Conservation (phyloP, 2,329 filamentous ascomycete genomes). For the Aureobasidium mangrovei region DNA sequence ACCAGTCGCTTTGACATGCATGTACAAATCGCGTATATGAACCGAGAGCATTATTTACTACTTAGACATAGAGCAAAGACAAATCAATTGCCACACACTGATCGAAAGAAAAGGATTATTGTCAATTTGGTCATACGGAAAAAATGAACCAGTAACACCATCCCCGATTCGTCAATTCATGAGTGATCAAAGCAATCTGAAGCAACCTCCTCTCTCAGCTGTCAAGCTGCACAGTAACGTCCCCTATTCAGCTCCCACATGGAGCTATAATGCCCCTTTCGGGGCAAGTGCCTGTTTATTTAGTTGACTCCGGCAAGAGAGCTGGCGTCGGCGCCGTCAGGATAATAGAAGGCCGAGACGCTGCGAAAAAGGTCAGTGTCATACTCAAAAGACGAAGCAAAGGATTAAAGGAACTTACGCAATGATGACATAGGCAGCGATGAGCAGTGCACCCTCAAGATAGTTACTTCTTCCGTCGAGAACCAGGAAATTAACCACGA, state of each 20-base stretch:
- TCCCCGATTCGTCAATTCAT: not conserved
- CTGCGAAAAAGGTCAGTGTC: slow-evolving; percentile 14
- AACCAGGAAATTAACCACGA: slow-evolving; percentile 80
- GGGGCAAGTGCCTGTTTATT: not conserved
- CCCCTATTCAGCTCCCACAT: not conserved
- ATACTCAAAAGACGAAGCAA: not conserved
- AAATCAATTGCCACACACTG: too few relatives aligned
- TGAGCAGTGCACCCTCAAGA: slow-evolving; percentile 66
- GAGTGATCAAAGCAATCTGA: not conserved
- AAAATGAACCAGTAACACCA: not conserved
- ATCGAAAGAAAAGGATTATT: not conserved
- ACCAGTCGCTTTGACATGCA: too few relatives aligned
- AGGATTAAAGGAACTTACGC: slow-evolving; percentile 36
- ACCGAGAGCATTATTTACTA: too few relatives aligned
- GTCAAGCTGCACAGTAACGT: not conserved
- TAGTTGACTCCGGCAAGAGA: slow-evolving; percentile 31
- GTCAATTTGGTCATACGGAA: not conserved
- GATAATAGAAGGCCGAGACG: slow-evolving; percentile 43
- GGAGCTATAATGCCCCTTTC: not conserved
- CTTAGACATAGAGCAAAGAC: too few relatives aligned
- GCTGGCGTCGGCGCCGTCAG: slow-evolving; percentile 33
- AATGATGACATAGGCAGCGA: slow-evolving; percentile 73
- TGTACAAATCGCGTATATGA: too few relatives aligned
- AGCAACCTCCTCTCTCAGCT: not conserved
- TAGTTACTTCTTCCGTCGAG: slow-evolving; percentile 77